Evolutionary conservation across 495 filamentous ascomycete species (phyloP).

Genomic region (Daldinia caldariorum): DNA sequence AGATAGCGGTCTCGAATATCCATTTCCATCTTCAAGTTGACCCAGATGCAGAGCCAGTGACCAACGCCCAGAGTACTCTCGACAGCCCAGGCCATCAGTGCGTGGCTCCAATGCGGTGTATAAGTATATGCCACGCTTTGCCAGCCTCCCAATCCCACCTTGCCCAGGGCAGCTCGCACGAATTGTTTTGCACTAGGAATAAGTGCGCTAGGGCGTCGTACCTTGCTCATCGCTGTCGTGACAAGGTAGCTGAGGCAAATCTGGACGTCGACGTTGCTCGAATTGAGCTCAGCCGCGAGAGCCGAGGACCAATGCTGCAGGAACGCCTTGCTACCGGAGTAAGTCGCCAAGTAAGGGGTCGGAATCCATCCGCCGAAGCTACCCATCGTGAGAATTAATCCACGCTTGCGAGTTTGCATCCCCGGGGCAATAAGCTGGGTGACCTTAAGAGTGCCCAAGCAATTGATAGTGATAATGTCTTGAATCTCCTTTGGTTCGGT

Average conservation of each 20-base stretch:
- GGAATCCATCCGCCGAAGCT: constrained; percentile 92
- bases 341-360: constrained; percentile 92
- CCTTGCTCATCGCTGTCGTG: constrained; percentile 95
- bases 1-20: constrained; percentile 87
- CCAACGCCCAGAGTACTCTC: constrained; percentile 74
- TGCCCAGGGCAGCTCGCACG: constrained; percentile 78
- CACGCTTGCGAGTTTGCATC: constrained; percentile 82
- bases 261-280: constrained; percentile 82
- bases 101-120: constrained; percentile 94
- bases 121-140: constrained; percentile 80
- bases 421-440: constrained; percentile 86
- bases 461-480: constrained; percentile 95
- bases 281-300: constrained; percentile 82
- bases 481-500: constrained; percentile 81
- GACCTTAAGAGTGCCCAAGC: constrained; percentile 83
- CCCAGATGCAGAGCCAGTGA: constrained; percentile 66
- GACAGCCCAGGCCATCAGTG: constrained; percentile 84
- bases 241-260: constrained; percentile 91
- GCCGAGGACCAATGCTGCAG: constrained; percentile 95
- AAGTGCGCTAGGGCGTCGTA: constrained; percentile 75
- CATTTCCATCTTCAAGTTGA: constrained; percentile 85
- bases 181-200: constrained; percentile 86
- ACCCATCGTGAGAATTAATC: constrained; percentile 96
- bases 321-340: constrained; percentile 98
- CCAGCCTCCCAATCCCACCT: constrained; percentile 82